phyloP scores from a whole-genome alignment of 495 filamentous ascomycete genomes.

The Daldinia caldariorum region DNA sequence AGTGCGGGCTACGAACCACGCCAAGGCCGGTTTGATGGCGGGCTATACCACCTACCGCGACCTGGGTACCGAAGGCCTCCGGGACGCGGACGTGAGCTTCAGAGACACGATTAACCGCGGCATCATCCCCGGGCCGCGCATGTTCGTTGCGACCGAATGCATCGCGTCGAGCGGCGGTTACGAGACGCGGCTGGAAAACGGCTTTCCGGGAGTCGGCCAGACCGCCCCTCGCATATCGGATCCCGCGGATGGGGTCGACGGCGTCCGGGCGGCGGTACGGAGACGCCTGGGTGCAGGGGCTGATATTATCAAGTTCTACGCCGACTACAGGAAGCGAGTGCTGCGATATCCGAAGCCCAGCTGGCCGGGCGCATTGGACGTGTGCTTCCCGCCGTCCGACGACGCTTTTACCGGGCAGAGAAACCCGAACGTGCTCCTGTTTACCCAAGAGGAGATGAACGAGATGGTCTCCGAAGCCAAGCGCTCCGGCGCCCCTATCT shows the following conservation, averaged over 20 bases:
- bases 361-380: conserved; percentile 35
- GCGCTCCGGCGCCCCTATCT: conserved; percentile 53
- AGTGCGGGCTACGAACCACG: conserved; percentile 62
- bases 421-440: conserved; percentile 57
- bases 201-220: conserved; percentile 40
- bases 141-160: conserved; percentile 62
- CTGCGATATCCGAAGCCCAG: conserved; percentile 55
- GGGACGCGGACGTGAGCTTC: conserved; percentile 55
- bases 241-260: conserved; percentile 55
- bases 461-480: conserved; percentile 60
- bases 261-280: conserved; percentile 58
- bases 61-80: conserved; percentile 61
- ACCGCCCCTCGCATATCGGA: conserved; percentile 54
- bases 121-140: conserved; percentile 60
- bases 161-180: conserved; percentile 61
- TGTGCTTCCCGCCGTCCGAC: conserved; percentile 36
- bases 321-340: conserved; percentile 60
- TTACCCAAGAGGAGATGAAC: conserved; percentile 61
- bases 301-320: conserved; percentile 64
- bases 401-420: conserved; percentile 45
- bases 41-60: conserved; percentile 67
- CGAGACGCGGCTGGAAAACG: conserved; percentile 59
- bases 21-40: conserved; percentile 58
- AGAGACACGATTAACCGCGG: conserved; percentile 61
- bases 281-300: conserved; percentile 60